A percentile compares a stretch with the other conserved stretches of the same genome.
Conservation (phyloP, 805 yeast species). For the Ogataea kodamae region DNA sequence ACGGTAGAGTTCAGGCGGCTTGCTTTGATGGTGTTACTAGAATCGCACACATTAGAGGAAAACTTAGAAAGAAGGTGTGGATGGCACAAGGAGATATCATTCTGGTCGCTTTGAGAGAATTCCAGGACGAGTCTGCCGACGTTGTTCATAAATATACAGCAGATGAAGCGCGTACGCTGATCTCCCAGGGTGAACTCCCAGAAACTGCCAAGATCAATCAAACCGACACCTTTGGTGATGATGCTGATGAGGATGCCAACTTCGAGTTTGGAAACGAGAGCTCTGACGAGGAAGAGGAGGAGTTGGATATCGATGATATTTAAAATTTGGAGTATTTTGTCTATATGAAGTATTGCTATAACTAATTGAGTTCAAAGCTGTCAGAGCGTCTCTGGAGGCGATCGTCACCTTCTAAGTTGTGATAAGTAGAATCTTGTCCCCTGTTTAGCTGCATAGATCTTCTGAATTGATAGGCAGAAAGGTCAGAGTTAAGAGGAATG, state of each 20-base stretch:
- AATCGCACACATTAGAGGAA: slow-evolving; percentile 98
- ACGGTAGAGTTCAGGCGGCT: slow-evolving; percentile 91
- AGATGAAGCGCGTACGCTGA: slow-evolving; percentile 96
- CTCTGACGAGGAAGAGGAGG: slow-evolving; percentile 70
- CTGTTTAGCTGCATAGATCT: slow-evolving; percentile 69
- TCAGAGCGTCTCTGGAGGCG: slow-evolving; percentile 60
- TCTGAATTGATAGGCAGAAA: slow-evolving; percentile 69
- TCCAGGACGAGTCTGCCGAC: slow-evolving; percentile 98
- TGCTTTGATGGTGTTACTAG: slow-evolving; percentile 94
- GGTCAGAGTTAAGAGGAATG: slow-evolving; percentile 81
- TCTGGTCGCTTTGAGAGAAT: slow-evolving; percentile 92
- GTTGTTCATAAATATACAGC: slow-evolving; percentile 95
- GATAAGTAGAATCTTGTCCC: slow-evolving; percentile 25
- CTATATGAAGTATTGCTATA: slow-evolving; percentile 13
- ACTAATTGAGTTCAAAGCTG: slow-evolving; percentile 50
- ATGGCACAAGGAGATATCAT: slow-evolving; percentile 98
- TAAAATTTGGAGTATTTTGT: slow-evolving; percentile 36
- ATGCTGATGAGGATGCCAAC: slow-evolving; percentile 95
- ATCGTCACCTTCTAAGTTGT: slow-evolving; percentile 27
- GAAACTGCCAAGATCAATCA: slow-evolving; percentile 96
- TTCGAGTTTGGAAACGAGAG: slow-evolving; percentile 96
- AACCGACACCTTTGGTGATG: slow-evolving; percentile 95
- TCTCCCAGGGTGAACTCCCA: slow-evolving; percentile 94
- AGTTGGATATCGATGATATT: slow-evolving; percentile 93
- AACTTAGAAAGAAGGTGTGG: slow-evolving; percentile 99